These are phyloP conservation scores for Odonthalia washingtoniensis DNA, from an alignment of 31 red algal genomes.

Conservation along the genomic window DNA sequence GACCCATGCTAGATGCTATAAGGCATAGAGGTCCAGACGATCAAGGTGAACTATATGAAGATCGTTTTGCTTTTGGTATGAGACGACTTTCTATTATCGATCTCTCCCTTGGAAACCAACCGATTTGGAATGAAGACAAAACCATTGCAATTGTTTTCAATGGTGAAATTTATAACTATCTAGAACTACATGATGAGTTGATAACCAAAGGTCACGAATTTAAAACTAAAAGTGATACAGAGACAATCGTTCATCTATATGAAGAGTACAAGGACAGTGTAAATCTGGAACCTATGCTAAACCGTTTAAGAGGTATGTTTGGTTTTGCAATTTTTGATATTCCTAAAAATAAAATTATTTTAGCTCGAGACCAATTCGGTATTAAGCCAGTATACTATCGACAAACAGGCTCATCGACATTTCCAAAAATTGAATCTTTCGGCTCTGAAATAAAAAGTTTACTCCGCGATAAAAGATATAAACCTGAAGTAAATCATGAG, in stretches of 20 bases:
- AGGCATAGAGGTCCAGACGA: conserved; percentile 7
- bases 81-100: conserved; percentile 15
- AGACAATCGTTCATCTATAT: conserved; percentile 3
- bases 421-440: conserved; percentile 47
- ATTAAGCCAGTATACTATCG: conserved; percentile 66
- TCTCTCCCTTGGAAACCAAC: neutral
- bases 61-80: neutral
- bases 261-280: too few relatives aligned
- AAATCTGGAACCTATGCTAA: too few relatives aligned
- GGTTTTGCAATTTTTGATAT: conserved; percentile 55
- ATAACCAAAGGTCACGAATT: neutral
- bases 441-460: conserved; percentile 73
- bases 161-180: conserved; percentile 27
- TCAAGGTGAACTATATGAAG: neutral
- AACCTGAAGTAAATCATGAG: conserved; percentile 31
- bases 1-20: neutral
- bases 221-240: conserved; percentile 35
- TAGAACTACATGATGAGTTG: neutral
- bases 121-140: neutral
- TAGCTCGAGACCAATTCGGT: conserved; percentile 69
- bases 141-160: neutral
- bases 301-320: conserved; percentile 64
- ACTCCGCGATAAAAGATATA: conserved; percentile 39
- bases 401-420: conserved; percentile 15
- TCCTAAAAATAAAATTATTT: conserved; percentile 43